Percentiles rank a stretch among this genome's conserved stretches.
Evolutionary conservation across 1,284 basidiomycete species (phyloP).

Genomic region (Violaceomyces palustris): DNA sequence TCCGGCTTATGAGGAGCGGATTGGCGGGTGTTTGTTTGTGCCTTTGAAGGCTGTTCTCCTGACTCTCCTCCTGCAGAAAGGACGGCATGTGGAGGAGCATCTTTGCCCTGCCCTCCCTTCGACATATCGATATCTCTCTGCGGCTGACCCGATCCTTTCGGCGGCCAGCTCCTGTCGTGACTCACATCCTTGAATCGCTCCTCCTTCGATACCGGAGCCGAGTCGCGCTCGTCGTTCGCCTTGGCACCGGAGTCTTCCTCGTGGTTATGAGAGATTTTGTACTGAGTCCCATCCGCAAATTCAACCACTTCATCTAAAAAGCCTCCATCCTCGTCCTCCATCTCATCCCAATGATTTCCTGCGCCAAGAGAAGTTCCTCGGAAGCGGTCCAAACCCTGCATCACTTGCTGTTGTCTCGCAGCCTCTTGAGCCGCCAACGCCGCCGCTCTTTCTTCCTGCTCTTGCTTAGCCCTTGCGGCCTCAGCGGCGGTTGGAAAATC

Average conservation of each 20-base stretch:
- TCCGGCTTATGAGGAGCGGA: constrained; percentile 21
- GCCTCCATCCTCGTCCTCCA: constrained; percentile 47
- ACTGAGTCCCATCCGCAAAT: constrained; percentile 50
- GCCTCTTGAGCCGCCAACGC: constrained; percentile 36
- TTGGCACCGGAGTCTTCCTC: constrained; percentile 6
- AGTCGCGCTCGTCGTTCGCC: constrained; percentile 2
- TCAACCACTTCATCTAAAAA: constrained; percentile 49
- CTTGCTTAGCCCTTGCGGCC: constrained; percentile 37
- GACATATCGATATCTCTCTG: too few species aligned
- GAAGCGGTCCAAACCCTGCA: constrained; percentile 46
- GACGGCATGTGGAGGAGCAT: too few species aligned
- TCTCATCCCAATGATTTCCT: constrained; percentile 50
- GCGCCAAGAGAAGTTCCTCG: constrained; percentile 35
- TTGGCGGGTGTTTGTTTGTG: too few species aligned
- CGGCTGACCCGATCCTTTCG: constrained; percentile 5
- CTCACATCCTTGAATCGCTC: constrained; percentile 45
- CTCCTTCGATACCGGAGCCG: constrained; percentile 37
- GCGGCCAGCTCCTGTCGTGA: constrained; percentile 46
- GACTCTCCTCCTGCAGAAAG: too few species aligned
- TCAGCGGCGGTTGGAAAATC: constrained; percentile 52
- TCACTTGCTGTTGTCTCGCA: constrained; percentile 29
- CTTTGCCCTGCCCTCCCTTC: too few species aligned
- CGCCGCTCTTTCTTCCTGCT: constrained; percentile 42
- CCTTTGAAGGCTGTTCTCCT: too few species aligned
- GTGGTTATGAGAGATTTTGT: constrained; percentile 40